phyloP scores from a whole-genome alignment of 2,329 filamentous ascomycete genomes.

The Talaromyces albobiverticillius region DNA sequence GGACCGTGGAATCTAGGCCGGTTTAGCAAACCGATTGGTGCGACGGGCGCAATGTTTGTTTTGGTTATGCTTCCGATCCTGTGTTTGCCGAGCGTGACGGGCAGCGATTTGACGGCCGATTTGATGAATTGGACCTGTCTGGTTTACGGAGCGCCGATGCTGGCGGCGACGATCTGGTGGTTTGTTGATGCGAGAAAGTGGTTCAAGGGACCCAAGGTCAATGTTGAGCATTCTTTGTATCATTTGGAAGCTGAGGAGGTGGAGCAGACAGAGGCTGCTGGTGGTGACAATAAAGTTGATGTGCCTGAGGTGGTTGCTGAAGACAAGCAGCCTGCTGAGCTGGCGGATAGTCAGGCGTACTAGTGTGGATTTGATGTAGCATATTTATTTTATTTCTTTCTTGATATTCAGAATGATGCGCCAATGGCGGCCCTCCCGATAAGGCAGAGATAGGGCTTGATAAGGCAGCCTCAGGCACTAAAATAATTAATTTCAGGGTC shows the following conservation, averaged over 20 bases:
- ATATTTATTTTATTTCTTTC: too few species aligned
- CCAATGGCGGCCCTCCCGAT: background rate
- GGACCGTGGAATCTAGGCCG: constrained; percentile 68
- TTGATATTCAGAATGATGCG: too few species aligned
- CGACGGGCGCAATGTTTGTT: constrained; percentile 58
- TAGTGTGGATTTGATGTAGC: too few species aligned
- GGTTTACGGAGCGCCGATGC: constrained; percentile 65
- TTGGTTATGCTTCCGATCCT: constrained; percentile 66
- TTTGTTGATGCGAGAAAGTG: constrained; percentile 61
- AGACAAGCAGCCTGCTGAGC: too few species aligned
- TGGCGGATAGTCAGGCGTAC: too few species aligned
- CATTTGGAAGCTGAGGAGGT: constrained; percentile 8
- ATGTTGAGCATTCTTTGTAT: constrained; percentile 53
- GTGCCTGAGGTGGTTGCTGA: background rate
- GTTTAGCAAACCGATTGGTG: constrained; percentile 57
- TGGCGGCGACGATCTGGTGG: constrained; percentile 60
- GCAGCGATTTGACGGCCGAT: constrained; percentile 49
- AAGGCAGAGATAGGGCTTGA: background rate
- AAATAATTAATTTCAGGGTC: too few species aligned
- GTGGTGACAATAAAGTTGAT: background rate
- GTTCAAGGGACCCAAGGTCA: constrained; percentile 70
- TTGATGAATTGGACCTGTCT: constrained; percentile 69
- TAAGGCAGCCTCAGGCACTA: too few species aligned
- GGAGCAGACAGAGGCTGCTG: constrained; percentile 4
- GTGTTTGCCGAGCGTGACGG: constrained; percentile 60